These are phyloP conservation scores for Sporothrix schenckii DNA, from an alignment of 2,329 filamentous ascomycete genomes.

Conservation along the genomic window DNA sequence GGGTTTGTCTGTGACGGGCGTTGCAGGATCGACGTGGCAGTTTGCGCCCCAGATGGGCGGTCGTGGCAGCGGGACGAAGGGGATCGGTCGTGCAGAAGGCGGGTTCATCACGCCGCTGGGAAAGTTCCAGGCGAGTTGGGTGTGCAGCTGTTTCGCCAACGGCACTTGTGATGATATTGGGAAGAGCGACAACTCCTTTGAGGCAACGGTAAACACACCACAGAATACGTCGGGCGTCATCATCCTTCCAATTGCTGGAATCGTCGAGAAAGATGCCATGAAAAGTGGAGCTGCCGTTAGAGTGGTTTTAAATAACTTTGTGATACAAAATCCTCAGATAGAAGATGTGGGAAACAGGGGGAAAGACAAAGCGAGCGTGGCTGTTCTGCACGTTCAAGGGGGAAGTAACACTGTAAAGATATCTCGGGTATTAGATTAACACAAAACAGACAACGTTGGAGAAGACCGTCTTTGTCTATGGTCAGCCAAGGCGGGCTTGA, in stretches of 20 bases:
- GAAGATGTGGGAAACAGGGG: not conserved
- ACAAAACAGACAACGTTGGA: not conserved
- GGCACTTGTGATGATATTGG: not conserved
- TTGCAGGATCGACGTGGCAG: slow-evolving; percentile 32
- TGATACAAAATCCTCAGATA: not conserved
- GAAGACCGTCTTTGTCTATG: not conserved
- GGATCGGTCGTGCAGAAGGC: slow-evolving; percentile 28
- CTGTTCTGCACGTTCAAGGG: not conserved
- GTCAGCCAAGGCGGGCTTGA: not conserved
- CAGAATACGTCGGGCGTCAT: not conserved
- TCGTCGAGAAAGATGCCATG: not conserved
- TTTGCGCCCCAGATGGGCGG: slow-evolving; percentile 34
- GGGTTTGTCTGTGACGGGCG: slow-evolving; percentile 45
- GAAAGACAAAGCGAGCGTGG: not conserved
- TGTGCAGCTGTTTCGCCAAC: not conserved
- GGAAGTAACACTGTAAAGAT: slow-evolving; percentile 7
- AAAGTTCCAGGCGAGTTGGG: slow-evolving; percentile 24
- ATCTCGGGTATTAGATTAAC: not conserved
- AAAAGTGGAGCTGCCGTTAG: not conserved
- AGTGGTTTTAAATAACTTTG: not conserved
- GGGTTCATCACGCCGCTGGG: slow-evolving; percentile 33
- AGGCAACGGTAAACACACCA: not conserved
- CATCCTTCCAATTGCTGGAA: not conserved
- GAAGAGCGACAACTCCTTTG: not conserved
- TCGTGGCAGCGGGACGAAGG: not conserved